Evolutionary conservation across 805 yeast species (phyloP).

Genomic region (Saccharomycopsis fibuligera): DNA sequence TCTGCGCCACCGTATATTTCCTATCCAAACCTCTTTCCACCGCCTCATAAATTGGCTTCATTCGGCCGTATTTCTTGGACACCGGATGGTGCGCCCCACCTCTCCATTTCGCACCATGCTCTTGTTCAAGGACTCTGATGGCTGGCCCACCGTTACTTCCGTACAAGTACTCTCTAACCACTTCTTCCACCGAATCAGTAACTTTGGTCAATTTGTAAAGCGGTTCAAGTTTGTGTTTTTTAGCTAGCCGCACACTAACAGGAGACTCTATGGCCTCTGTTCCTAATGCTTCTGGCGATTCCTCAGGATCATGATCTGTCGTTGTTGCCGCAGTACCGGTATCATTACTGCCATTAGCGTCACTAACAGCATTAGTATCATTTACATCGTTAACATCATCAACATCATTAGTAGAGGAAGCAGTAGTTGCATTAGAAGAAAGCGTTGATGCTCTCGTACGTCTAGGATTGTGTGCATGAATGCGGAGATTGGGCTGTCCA

Average conservation of each 20-base stretch:
- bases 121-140: conserved; percentile 19
- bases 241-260: neutral
- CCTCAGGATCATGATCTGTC: neutral
- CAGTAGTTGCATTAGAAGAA: too few species aligned
- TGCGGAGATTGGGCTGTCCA: too few species aligned
- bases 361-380: neutral
- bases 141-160: conserved; percentile 22
- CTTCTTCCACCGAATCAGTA: conserved; percentile 8
- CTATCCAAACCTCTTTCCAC: conserved; percentile 10
- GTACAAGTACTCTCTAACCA: conserved; percentile 18
- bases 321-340: neutral
- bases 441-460: too few species aligned
- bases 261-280: neutral
- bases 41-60: conserved; percentile 20
- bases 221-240: conserved; percentile 11
- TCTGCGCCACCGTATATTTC: conserved; percentile 9
- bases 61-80: conserved; percentile 20
- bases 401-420: too few species aligned
- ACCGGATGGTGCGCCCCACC: conserved; percentile 24
- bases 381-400: too few species aligned
- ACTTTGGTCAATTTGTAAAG: conserved; percentile 7
- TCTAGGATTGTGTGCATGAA: too few species aligned
- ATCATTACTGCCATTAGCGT: neutral
- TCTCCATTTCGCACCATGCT: conserved; percentile 23
- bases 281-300: neutral